Conservation (phyloP, 352 stramenopile species). For the Phytophthora sansomeana region DNA sequence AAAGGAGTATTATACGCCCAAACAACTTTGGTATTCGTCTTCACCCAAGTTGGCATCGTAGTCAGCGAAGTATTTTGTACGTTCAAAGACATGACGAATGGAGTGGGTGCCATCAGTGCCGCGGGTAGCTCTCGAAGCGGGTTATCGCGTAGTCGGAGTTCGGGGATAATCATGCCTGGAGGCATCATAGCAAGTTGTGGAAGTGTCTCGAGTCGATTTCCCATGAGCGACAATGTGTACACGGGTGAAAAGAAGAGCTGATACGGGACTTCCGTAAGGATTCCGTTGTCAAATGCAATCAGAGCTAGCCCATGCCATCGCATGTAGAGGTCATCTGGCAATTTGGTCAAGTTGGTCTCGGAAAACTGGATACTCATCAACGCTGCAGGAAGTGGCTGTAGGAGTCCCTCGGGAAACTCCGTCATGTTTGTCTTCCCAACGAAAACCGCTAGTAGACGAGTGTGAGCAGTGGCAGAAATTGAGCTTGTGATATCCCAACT, state of each 20-base stretch:
- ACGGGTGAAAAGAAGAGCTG: conserved; percentile 24
- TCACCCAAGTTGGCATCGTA: conserved; percentile 22
- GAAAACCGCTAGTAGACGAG: conserved; percentile 15
- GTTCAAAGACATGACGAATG: conserved; percentile 29
- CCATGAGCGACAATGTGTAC: conserved; percentile 19
- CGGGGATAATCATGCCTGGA: conserved; percentile 26
- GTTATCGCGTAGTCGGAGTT: conserved; percentile 21
- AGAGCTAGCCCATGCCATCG: conserved; percentile 14
- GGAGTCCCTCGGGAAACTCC: conserved; percentile 15
- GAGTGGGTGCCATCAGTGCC: conserved; percentile 10
- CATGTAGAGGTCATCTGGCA: conserved; percentile 21
- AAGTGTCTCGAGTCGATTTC: conserved; percentile 19
- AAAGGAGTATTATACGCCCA: conserved; percentile 22
- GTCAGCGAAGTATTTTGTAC: conserved; percentile 21
- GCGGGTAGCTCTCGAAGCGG: conserved; percentile 25
- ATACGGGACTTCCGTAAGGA: conserved; percentile 27
- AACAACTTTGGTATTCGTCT: conserved; percentile 26
- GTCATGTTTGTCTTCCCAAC: conserved; percentile 21
- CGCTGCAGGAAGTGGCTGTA: conserved; percentile 17
- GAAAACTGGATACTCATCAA: conserved; percentile 31
- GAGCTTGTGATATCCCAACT: conserved; percentile 19
- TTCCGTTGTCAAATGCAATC: conserved; percentile 27
- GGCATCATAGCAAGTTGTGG: conserved; percentile 30
- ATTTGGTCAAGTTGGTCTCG: conserved; percentile 16
- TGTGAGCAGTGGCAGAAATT: conserved; percentile 20